A percentile compares a stretch with the other conserved stretches of the same genome.
Evolutionary conservation across 2,329 filamentous ascomycete genomes (phyloP).

Genomic region (Xylaria sp.): DNA sequence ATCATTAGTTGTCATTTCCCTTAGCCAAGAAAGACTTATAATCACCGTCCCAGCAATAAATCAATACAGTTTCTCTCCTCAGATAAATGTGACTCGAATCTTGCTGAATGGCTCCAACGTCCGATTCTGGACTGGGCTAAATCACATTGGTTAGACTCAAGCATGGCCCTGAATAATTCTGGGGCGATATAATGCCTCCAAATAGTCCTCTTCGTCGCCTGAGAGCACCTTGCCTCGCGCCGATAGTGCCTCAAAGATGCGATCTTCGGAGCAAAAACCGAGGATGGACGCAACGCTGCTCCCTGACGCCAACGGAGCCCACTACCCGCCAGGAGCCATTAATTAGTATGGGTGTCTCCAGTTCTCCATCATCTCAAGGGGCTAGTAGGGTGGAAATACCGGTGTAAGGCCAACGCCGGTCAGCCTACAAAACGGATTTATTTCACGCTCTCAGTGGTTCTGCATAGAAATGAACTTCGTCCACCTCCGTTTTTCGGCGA

Average conservation of each 20-base stretch:
- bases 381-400: background rate
- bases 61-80: no score
- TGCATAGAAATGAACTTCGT: slow-evolving; percentile 70
- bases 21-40: no score
- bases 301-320: slow-evolving; percentile 23
- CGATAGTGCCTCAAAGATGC: slow-evolving; percentile 19
- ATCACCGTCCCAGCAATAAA: no score
- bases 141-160: no score
- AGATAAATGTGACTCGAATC: no score
- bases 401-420: slow-evolving; percentile 45
- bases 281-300: slow-evolving; percentile 6
- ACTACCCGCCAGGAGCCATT: background rate
- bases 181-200: slow-evolving; percentile 22
- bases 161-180: slow-evolving; percentile 19
- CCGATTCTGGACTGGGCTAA: no score
- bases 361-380: background rate
- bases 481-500: slow-evolving; percentile 64
- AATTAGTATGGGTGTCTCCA: background rate
- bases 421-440: slow-evolving; percentile 51
- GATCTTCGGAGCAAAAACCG: slow-evolving; percentile 21
- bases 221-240: slow-evolving; percentile 16
- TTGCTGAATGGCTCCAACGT: no score
- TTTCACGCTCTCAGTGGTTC: slow-evolving; percentile 59
- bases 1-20: no score
- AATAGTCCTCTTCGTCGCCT: slow-evolving; percentile 16